A percentile compares a stretch with the other conserved stretches of the same genome.
Evolutionary conservation across 225 moss, liverwort and hornwort species (phyloP).

Genomic region (Sphagnum contortum): DNA sequence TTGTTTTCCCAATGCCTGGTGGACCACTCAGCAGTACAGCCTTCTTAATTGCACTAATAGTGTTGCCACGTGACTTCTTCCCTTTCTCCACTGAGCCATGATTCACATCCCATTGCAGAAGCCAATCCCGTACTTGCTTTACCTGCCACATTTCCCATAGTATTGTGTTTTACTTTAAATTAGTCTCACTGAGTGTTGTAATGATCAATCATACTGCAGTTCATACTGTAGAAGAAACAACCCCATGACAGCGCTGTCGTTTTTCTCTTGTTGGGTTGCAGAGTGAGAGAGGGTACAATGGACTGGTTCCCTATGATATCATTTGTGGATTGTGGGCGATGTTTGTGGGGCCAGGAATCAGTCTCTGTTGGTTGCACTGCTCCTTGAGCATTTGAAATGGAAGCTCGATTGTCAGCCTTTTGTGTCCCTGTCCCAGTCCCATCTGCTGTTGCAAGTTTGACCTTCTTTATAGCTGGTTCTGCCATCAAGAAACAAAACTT

Average conservation of each 20-base stretch:
- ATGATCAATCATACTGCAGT: too few species aligned
- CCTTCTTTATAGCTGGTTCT: constrained; percentile 17
- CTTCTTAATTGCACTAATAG: constrained; percentile 58
- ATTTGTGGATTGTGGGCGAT: constrained; percentile 60
- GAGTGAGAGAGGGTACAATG: constrained; percentile 34
- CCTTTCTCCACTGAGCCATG: constrained; percentile 45
- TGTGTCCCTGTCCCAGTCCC: constrained; percentile 30
- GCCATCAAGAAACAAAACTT: neutral
- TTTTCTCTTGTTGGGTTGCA: neutral
- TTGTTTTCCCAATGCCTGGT: constrained; percentile 96
- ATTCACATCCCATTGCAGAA: constrained; percentile 71
- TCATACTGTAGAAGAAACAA: too few species aligned
- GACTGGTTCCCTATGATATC: constrained; percentile 92
- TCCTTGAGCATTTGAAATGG: constrained; percentile 10
- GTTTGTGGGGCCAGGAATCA: constrained; percentile 90
- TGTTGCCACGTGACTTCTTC: constrained; percentile 44
- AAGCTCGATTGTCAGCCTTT: constrained; percentile 23
- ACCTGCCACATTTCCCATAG: constrained; percentile 36
- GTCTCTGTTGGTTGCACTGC: constrained; percentile 20
- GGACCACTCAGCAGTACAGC: constrained; percentile 84
- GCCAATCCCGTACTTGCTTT: constrained; percentile 83
- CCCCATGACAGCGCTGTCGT: too few species aligned
- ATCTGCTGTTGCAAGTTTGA: constrained; percentile 12
- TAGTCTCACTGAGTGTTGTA: neutral
- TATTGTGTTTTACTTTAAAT: neutral